Conservation (phyloP, 192 early-diverging fungal species). For the Coemansia sp. region DNA sequence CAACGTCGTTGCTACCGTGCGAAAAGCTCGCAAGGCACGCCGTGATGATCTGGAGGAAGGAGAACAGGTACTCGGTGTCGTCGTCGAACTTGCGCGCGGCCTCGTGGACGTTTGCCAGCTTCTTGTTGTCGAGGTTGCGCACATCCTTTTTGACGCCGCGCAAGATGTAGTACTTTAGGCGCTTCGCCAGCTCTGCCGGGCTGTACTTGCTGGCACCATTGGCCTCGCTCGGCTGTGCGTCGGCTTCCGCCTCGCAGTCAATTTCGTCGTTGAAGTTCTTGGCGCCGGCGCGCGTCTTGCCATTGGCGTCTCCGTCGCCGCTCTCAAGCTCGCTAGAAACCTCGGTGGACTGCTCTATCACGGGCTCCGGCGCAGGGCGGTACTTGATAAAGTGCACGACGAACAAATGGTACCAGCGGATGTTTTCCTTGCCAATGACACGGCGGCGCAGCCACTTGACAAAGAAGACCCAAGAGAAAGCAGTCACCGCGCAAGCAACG, state of each 20-base stretch:
- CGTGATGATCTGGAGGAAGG: conserved; percentile 80
- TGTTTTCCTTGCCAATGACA: conserved; percentile 64
- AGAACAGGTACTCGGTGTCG: conserved; percentile 80
- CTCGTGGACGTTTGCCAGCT: conserved; percentile 60
- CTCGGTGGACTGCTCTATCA: conserved; percentile 23
- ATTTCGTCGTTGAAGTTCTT: conserved; percentile 14
- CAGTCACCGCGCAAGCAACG: conserved; percentile 59
- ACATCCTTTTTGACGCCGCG: conserved; percentile 59
- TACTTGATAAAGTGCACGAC: conserved; percentile 61
- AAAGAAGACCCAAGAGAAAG: conserved; percentile 67
- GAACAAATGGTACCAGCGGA: conserved; percentile 76
- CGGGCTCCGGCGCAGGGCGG: conserved; percentile 45
- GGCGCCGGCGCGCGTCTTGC: conserved; percentile 11
- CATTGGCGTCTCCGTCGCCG: conserved; percentile 24
- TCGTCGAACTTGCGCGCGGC: conserved; percentile 70
- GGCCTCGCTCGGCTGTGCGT: conserved; percentile 6
- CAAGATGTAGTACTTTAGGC: conserved; percentile 29
- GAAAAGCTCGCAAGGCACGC: conserved; percentile 83
- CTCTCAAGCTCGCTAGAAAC: conserved; percentile 33
- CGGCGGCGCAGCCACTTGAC: conserved; percentile 67
- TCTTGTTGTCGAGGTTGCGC: conserved; percentile 55
- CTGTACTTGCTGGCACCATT: conserved; percentile 10
- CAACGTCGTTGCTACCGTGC: conserved; percentile 86
- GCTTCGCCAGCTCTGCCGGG: not conserved
- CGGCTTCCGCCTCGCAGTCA: conserved; percentile 5